Percentiles rank a stretch among this genome's conserved stretches.
These are phyloP conservation scores for Ophiostoma piceae DNA, from an alignment of 2,329 filamentous ascomycete genomes.

Conservation along the genomic window DNA sequence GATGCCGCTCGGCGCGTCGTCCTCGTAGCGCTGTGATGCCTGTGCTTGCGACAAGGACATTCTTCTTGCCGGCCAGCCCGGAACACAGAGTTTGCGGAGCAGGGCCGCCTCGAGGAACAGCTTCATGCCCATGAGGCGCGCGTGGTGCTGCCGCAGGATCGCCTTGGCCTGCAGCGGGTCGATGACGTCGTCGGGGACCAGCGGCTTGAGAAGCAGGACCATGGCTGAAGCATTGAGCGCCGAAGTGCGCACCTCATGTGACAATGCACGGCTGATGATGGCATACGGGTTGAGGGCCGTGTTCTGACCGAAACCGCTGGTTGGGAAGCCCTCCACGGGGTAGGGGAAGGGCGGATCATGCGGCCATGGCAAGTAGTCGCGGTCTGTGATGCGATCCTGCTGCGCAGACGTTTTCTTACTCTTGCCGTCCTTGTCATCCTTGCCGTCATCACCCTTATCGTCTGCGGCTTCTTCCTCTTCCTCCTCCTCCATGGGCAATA, in stretches of 20 bases:
- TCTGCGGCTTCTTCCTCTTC: not conserved
- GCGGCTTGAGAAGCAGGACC: conserved; percentile 53
- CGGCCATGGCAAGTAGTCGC: conserved; percentile 55
- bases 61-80: conserved; percentile 46
- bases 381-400: conserved; percentile 46
- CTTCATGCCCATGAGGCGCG: conserved; percentile 53
- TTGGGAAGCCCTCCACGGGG: conserved; percentile 30
- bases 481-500: conserved; percentile 13
- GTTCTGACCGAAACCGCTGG: conserved; percentile 3
- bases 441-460: conserved; percentile 4
- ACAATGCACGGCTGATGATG: conserved; percentile 49
- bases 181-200: conserved; percentile 51
- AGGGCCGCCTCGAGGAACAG: conserved; percentile 57
- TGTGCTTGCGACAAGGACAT: not conserved
- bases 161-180: conserved; percentile 51
- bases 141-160: conserved; percentile 56
- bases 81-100: conserved; percentile 55
- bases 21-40: not conserved
- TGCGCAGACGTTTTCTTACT: conserved; percentile 26
- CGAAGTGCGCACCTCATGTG: conserved; percentile 52
- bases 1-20: conserved; percentile 25
- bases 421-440: conserved; percentile 23
- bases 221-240: conserved; percentile 57
- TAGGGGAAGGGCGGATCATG: conserved; percentile 53
- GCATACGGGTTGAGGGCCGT: conserved; percentile 52